These are phyloP conservation scores for Sporothrix curviconia DNA, from an alignment of 2,329 filamentous ascomycete species.

Conservation along the genomic window DNA sequence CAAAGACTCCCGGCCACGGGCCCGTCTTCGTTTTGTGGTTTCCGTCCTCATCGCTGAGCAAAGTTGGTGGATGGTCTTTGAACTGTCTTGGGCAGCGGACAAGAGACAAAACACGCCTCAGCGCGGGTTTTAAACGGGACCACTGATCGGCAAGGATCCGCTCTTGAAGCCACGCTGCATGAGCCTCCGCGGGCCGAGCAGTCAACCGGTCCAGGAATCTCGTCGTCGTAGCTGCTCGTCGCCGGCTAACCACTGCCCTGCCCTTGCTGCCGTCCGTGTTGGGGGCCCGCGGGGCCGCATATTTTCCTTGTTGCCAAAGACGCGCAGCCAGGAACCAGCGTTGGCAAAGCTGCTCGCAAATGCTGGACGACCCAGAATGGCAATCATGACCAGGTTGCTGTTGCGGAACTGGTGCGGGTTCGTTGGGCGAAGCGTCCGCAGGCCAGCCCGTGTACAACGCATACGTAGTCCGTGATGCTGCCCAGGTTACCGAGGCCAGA, in stretches of 20 bases:
- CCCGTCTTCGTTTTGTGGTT: neutral
- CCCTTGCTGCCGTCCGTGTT: slow-evolving; percentile 36
- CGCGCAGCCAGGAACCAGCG: slow-evolving; percentile 57
- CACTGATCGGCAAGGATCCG: slow-evolving; percentile 29
- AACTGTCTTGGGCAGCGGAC: neutral
- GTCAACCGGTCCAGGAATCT: slow-evolving; percentile 55
- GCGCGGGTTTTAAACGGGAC: too few species aligned
- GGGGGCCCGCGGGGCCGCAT: slow-evolving; percentile 42
- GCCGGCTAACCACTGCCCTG: too few species aligned
- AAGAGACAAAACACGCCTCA: neutral
- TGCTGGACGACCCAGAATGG: slow-evolving; percentile 73
- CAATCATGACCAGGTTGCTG: slow-evolving; percentile 84
- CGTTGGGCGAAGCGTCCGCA: slow-evolving; percentile 58
- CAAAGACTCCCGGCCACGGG: neutral
- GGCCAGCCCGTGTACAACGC: slow-evolving; percentile 85
- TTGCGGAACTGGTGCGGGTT: slow-evolving; percentile 65
- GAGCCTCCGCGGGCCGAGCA: slow-evolving; percentile 49
- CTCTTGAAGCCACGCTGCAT: slow-evolving; percentile 54
- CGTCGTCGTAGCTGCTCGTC: slow-evolving; percentile 34
- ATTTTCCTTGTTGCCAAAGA: slow-evolving; percentile 50
- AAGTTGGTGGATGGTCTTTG: neutral
- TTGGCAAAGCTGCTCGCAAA: slow-evolving; percentile 64
- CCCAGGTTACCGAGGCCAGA: slow-evolving; percentile 83
- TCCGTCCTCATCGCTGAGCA: neutral
- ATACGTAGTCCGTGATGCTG: slow-evolving; percentile 80